Percentiles rank a stretch among this genome's conserved stretches.
These are phyloP conservation scores for Inonotus hispidus DNA, from an alignment of 1,284 basidiomycete genomes.

Conservation along the genomic window DNA sequence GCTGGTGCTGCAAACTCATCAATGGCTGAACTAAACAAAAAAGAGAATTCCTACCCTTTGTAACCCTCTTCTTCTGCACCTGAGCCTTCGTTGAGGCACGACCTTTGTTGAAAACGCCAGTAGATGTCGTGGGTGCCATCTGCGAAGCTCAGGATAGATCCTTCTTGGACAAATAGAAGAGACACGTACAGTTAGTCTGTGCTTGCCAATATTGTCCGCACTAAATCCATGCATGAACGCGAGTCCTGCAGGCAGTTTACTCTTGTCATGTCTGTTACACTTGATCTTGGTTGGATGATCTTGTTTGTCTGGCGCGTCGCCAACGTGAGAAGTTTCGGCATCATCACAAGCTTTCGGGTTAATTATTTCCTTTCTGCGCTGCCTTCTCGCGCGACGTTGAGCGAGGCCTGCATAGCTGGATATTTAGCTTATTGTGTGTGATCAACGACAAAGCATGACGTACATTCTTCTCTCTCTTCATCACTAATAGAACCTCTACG, in stretches of 20 bases:
- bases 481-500: conserved; percentile 23
- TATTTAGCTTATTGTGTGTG: neutral
- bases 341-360: conserved; percentile 25
- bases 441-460: conserved; percentile 12
- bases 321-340: conserved; percentile 8
- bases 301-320: conserved; percentile 15
- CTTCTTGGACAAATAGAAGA: neutral
- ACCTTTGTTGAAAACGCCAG: conserved; percentile 69
- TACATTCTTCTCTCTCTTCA: conserved; percentile 27
- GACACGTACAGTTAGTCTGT: conserved; percentile 58
- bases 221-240: conserved; percentile 72
- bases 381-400: conserved; percentile 51
- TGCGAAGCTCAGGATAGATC: conserved; percentile 29
- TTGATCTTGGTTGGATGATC: neutral
- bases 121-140: conserved; percentile 20
- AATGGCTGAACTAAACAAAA: neutral
- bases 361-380: conserved; percentile 47
- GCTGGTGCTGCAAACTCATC: conserved; percentile 12
- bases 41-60: conserved; percentile 3
- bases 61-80: conserved; percentile 19
- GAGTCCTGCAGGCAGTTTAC: conserved; percentile 42
- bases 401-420: conserved; percentile 37
- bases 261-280: conserved; percentile 28
- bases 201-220: conserved; percentile 62
- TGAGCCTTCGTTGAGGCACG: conserved; percentile 52